Evolutionary conservation across 176 grass and related monocot genomes (phyloP), one percentile per base, ranked within the genome.

Genomic region (Zoysia pacifica): DNA sequence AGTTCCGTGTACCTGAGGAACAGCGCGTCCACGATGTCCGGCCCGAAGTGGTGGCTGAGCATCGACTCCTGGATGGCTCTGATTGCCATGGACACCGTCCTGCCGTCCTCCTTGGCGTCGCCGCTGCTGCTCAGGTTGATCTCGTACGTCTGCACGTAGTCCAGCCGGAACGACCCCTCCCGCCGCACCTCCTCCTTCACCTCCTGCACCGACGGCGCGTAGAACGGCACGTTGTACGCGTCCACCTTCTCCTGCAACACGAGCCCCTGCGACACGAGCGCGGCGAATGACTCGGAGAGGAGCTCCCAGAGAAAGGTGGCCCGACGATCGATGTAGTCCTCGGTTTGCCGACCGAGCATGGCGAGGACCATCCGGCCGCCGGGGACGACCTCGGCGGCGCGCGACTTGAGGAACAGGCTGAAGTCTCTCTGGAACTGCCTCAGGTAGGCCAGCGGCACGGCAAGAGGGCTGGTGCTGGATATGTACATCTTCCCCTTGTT

Each of bases 41-140:
- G 52, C 4, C 93, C 97, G 80, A 99, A 99, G 74, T 96, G 93
- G 86, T 99, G 90, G 79, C 82, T 83, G 28, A 99, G 90, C 90
- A 99, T 99, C 6, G 97, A 90, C 82, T 96, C 93, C 76, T 99
- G 97, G 67, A 99, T 93, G 15, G 93, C 90, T 70, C 93, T 89
- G 74, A 96, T 90, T 11, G 90, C 86, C 97, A 90, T 91, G 11
- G 97, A 89, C 72, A 89, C 82, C 72, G 90, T 87, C 48, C 60
- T 79, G 56, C 88, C 93, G 72, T 99, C 97, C 85, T 88, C 81
- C 84, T 87, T 87, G 16, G 93, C 92, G 80, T 99, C 84, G 69
- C 90, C 93, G 82, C 86, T 99, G 82, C 86, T 87, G 73, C 84
- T 85, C 37, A 93, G 85, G 78, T 88, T 89, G 76, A 92, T 81